Percentiles rank a stretch among this genome's conserved stretches.
Conservation (phyloP, 2,329 filamentous ascomycete genomes). For the Macrophomina tecta region DNA sequence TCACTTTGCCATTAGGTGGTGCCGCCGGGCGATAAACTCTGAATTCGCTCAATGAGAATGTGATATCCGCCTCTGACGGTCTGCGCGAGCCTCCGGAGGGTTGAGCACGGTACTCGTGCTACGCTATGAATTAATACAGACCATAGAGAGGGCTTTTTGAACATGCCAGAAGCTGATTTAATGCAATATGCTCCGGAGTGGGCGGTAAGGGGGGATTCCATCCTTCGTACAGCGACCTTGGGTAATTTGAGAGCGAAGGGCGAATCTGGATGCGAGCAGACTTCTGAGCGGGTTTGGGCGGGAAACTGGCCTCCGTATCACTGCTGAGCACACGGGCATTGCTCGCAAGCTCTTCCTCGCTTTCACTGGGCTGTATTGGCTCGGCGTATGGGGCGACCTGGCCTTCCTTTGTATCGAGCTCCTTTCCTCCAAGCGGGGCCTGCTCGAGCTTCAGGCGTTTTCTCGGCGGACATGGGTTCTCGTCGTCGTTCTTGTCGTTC, state of each 20-base stretch:
- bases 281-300: too few relatives aligned
- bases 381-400: not conserved
- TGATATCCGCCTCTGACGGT: not conserved
- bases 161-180: not conserved
- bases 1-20: not conserved
- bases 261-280: not conserved
- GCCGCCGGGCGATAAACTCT: constrained; percentile 2
- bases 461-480: not conserved
- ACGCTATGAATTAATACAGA: not conserved
- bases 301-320: too few relatives aligned
- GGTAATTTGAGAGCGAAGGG: not conserved
- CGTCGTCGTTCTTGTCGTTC: not conserved
- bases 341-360: not conserved
- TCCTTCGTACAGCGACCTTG: constrained; percentile 4
- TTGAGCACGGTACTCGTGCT: not conserved
- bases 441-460: not conserved
- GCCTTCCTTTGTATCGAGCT: too few relatives aligned
- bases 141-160: not conserved
- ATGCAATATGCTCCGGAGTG: not conserved
- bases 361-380: not conserved
- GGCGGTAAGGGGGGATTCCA: not conserved
- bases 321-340: too few relatives aligned
- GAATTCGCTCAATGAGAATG: constrained; percentile 5
- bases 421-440: not conserved
- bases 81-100: not conserved